A percentile compares a stretch with the other conserved stretches of the same genome.
phyloP scores from a whole-genome alignment of 2,329 filamentous ascomycete genomes.

The Botrytis porri region DNA sequence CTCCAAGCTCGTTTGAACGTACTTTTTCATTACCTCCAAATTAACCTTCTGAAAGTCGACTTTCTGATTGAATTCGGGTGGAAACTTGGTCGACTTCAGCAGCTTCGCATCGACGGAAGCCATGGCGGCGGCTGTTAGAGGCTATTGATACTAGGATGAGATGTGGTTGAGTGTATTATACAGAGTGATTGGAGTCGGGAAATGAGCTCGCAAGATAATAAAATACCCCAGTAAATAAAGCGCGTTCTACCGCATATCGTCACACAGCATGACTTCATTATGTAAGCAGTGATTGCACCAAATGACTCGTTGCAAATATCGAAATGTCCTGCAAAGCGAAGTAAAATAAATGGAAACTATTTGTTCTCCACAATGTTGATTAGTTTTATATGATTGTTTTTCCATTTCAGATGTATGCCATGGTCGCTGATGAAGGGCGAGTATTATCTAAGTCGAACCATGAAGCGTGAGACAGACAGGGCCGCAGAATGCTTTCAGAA shows the following conservation, averaged over 20 bases:
- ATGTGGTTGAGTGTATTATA: neutral
- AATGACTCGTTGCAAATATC: neutral
- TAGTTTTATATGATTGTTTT: neutral
- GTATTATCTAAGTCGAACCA: neutral
- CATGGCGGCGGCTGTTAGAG: slow-evolving; percentile 48
- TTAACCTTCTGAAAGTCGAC: slow-evolving; percentile 98
- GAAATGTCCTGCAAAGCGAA: neutral
- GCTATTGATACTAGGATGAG: neutral
- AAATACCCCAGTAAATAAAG: neutral
- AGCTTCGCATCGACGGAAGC: slow-evolving; percentile 85
- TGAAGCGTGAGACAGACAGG: neutral
- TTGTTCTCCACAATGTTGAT: neutral
- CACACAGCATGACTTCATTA: slow-evolving; percentile 10
- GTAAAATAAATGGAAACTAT: neutral
- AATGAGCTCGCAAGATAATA: neutral
- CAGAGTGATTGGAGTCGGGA: neutral
- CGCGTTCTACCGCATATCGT: slow-evolving; percentile 2
- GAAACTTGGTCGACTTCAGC: slow-evolving; percentile 88
- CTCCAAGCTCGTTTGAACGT: slow-evolving; percentile 39
- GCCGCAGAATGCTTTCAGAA: neutral
- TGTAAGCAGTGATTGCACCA: neutral
- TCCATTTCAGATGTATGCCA: neutral
- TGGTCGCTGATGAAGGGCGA: neutral
- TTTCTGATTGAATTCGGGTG: slow-evolving; percentile 88
- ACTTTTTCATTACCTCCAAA: slow-evolving; percentile 97